Evolutionary conservation across 2,329 filamentous ascomycete species (phyloP).

Genomic region (Sphaerulina musiva): DNA sequence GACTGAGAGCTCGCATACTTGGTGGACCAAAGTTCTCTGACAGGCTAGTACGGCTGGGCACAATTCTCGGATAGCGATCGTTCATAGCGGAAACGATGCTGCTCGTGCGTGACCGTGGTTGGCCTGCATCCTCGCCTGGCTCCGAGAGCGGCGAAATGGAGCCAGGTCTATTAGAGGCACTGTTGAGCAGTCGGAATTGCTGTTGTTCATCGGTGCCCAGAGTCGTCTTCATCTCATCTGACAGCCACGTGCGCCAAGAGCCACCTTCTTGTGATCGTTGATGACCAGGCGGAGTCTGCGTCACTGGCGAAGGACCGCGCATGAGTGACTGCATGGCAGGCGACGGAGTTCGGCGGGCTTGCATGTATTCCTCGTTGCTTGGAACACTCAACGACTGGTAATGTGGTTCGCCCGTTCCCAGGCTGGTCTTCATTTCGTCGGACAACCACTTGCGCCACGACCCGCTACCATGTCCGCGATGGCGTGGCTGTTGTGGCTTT

Average conservation of each 20-base stretch:
- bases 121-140: constrained; percentile 5
- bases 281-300: constrained; percentile 4
- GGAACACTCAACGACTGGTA: constrained; percentile 6
- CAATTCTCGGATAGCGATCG: constrained; percentile 40
- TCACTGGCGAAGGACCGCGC: constrained; percentile 21
- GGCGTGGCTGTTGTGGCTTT: constrained; percentile 14
- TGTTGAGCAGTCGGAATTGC: constrained; percentile 9
- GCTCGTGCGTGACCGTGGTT: constrained; percentile 10
- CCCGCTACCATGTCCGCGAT: constrained; percentile 31
- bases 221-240: constrained; percentile 12
- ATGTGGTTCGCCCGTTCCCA: constrained; percentile 4
- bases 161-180: constrained; percentile 8
- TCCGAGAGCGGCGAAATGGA: constrained; percentile 18
- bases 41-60: constrained; percentile 27
- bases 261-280: constrained; percentile 1
- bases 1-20: constrained; percentile 2
- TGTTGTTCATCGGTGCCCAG: constrained; percentile 11
- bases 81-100: constrained; percentile 35
- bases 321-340: constrained; percentile 5
- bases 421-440: constrained; percentile 37
- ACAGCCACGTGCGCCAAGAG: constrained; percentile 12
- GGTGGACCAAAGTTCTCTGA: neutral
- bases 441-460: constrained; percentile 46
- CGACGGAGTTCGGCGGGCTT: constrained; percentile 5
- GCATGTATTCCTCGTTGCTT: constrained; percentile 4